These are phyloP conservation scores for Tulasnella sp. DNA, from an alignment of 768 basidiomycete genomes.

Conservation along the genomic window DNA sequence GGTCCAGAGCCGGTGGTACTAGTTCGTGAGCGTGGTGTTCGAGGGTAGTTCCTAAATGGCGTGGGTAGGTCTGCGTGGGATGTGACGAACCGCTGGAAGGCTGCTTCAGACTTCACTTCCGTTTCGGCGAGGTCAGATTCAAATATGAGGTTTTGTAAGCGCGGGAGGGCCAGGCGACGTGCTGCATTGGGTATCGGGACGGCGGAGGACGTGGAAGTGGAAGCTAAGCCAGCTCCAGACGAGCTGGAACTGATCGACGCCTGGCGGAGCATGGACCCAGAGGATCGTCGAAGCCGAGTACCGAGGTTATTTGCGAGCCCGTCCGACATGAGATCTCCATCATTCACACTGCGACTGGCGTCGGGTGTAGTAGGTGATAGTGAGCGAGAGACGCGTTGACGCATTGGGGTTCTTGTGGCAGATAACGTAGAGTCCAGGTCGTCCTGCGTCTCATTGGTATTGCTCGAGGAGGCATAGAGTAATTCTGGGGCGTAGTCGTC, in stretches of 20 bases:
- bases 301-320: not conserved
- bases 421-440: not conserved
- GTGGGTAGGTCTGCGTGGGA: constrained; percentile 17
- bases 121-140: constrained; percentile 12
- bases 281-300: not conserved
- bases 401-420: too few species aligned
- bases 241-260: not conserved
- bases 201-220: not conserved
- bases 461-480: not conserved
- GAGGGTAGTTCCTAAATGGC: constrained; percentile 11
- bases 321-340: too few species aligned
- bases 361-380: constrained; percentile 4
- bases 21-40: constrained; percentile 14
- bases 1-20: not conserved
- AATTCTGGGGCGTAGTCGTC: not conserved
- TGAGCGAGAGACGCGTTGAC: not conserved
- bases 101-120: constrained; percentile 16
- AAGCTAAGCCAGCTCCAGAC: too few species aligned
- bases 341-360: too few species aligned
- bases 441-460: not conserved
- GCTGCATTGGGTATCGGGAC: not conserved
- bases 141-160: constrained; percentile 10
- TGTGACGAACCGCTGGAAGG: constrained; percentile 17
- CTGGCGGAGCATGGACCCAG: not conserved
- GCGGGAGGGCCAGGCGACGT: constrained; percentile 2